These are phyloP conservation scores for Gynochthodes officinalis DNA, from an alignment of 257 asterid species.

Conservation along the genomic window DNA sequence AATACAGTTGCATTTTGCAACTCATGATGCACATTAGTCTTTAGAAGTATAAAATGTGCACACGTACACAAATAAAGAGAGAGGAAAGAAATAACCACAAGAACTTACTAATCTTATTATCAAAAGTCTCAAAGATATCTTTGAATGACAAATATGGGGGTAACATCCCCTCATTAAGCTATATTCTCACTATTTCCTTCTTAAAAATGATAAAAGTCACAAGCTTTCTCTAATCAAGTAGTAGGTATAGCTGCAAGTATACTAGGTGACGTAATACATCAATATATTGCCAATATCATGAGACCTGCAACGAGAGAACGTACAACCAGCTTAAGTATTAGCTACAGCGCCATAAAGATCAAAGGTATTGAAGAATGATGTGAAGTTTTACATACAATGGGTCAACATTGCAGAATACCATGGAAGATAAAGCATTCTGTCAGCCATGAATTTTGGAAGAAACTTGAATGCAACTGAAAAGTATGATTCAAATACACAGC, in stretches of 20 bases:
- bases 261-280: constrained; percentile 21
- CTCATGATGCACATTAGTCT: no score
- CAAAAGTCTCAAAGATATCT: constrained; percentile 1
- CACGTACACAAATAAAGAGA: neutral
- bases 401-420: neutral
- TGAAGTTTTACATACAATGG: neutral
- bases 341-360: neutral
- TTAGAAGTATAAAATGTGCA: neutral
- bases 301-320: constrained; percentile 29
- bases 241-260: constrained; percentile 23
- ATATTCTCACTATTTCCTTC: neutral
- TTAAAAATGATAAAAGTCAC: neutral
- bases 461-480: neutral
- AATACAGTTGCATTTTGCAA: no score
- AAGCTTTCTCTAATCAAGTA: neutral
- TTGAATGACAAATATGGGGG: constrained; percentile 3
- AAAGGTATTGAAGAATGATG: neutral
- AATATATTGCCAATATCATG: constrained; percentile 11
- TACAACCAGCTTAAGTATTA: neutral
- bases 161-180: constrained; percentile 2
- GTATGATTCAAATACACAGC: neutral
- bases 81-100: neutral
- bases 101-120: neutral
- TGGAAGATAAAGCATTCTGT: neutral
- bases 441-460: neutral